These are phyloP conservation scores for Mycena vitilis DNA, from an alignment of 768 basidiomycete genomes.

Conservation along the genomic window DNA sequence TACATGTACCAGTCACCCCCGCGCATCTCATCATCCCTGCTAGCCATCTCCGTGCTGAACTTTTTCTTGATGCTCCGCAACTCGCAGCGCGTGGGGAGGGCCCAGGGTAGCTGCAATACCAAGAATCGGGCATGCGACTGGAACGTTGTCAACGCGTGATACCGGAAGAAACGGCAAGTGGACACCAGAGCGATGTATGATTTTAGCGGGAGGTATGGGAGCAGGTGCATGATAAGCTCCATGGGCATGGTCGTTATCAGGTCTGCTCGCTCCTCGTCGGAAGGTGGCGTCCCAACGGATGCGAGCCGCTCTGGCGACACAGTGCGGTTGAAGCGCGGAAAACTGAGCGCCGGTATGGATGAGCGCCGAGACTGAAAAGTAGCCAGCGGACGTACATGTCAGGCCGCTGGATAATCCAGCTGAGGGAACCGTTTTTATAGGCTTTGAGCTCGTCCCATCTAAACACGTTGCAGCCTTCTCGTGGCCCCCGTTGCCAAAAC, in stretches of 20 bases:
- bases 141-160: constrained; percentile 22
- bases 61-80: constrained; percentile 8
- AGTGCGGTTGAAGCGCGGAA: constrained; percentile 38
- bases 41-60: constrained; percentile 30
- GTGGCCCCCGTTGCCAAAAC: constrained; percentile 35
- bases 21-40: constrained; percentile 26
- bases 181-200: constrained; percentile 39
- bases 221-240: constrained; percentile 40
- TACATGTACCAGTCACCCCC: constrained; percentile 45
- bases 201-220: constrained; percentile 37
- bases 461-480: constrained; percentile 31
- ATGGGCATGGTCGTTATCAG: constrained; percentile 35
- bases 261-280: constrained; percentile 26
- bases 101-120: constrained; percentile 42
- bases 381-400: constrained; percentile 35
- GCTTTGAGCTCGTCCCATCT: constrained; percentile 36
- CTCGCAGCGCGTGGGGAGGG: constrained; percentile 37
- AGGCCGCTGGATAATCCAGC: constrained; percentile 38
- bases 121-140: constrained; percentile 29
- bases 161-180: constrained; percentile 43
- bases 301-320: constrained; percentile 34
- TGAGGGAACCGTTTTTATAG: constrained; percentile 9
- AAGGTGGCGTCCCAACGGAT: not conserved
- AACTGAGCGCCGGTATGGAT: constrained; percentile 29
- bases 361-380: not conserved